phyloP scores from a whole-genome alignment of 129 eudicot species.

The Helichrysum umbraculigerum region DNA sequence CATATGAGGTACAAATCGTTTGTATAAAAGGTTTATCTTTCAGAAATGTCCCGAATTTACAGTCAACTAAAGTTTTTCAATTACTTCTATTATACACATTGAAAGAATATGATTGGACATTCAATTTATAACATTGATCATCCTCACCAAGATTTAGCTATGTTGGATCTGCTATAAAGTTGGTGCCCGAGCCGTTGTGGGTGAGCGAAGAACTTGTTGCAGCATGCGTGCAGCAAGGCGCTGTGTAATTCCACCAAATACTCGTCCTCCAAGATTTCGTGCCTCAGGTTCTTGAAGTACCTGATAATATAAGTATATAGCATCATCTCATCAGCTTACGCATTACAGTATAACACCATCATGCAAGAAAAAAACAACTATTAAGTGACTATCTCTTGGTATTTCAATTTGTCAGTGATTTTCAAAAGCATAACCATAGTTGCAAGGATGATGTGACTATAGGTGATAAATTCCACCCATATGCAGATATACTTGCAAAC shows the following conservation, averaged over 20 bases:
- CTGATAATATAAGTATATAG: constrained; percentile 36
- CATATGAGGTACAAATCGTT: constrained; percentile 3
- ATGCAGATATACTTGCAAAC: too few relatives aligned
- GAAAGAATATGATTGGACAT: constrained; percentile 31
- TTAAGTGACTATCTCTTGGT: too few relatives aligned
- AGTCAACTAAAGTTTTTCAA: constrained; percentile 10
- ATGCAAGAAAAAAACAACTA: too few relatives aligned
- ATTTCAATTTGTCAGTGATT: too few relatives aligned
- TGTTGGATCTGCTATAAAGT: constrained; percentile 26
- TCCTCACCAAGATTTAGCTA: constrained; percentile 13
- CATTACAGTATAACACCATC: not conserved
- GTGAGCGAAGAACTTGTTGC: constrained; percentile 88
- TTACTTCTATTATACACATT: constrained; percentile 35
- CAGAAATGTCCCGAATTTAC: constrained; percentile 28
- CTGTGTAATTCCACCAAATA: constrained; percentile 85
- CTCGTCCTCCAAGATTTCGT: constrained; percentile 72
- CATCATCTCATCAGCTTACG: constrained; percentile 10
- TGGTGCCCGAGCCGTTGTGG: constrained; percentile 46
- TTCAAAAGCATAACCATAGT: too few relatives aligned
- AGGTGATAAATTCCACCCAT: too few relatives aligned
- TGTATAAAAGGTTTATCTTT: constrained; percentile 12
- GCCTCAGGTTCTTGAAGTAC: constrained; percentile 93
- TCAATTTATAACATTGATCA: not conserved
- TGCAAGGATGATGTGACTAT: too few relatives aligned
- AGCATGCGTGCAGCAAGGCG: constrained; percentile 93